Base-by-base conservation (phyloP, 2,329 filamentous ascomycete species). In the Colletotrichum sp. region DNA sequence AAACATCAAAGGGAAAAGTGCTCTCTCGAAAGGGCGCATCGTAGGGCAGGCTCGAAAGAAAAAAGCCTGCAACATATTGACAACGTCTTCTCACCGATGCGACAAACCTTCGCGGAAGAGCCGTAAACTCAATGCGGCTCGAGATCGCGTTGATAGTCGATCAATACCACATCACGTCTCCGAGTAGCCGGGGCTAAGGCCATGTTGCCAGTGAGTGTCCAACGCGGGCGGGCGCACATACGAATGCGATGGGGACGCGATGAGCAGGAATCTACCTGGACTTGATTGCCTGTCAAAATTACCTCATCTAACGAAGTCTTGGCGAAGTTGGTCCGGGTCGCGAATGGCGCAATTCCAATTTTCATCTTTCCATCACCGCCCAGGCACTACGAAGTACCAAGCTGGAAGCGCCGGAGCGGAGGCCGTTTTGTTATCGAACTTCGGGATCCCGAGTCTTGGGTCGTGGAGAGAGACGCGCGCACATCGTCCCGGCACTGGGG, bases 301-400 rank as follows among this genome's bases (percentile, higher is more conserved):
- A 47, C 68, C 72, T 47, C 72, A 74, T 67, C 47, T 67, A 57
- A 57, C 43, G 21, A n/a, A 21, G 38, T 63, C 72, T 74, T 74
- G 72, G 72, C 72, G 47, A 63, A 36, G 57, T 47, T 51, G 43
- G 34, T 36, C 57, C 43, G 68, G 71, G 63, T 59, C 61, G 33
- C 54, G 67, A 51, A 66, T 66, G 70, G 70, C 54, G 61, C 61
- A 43, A 58, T 36, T 61, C 54, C 29, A 59, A 43, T 54, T 5
- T 57, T 21, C 43, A n/a, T 51, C 43, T 13, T 13, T 51, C n/a
- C 43, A 51, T 51, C 43, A 24, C 43, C n/a, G 43, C 43, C 43
- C 43, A 51, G 43, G n/a, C 43, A 24, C 43, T 51, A 24, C 43
- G 43, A 8, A 8, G 31, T 3, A 5, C 43, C 24, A 36, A 33